Evolutionary conservation across 73 alveolate genomes (phyloP), one percentile per base, ranked within the genome.

Genomic region (Paramecium caudatum): DNA sequence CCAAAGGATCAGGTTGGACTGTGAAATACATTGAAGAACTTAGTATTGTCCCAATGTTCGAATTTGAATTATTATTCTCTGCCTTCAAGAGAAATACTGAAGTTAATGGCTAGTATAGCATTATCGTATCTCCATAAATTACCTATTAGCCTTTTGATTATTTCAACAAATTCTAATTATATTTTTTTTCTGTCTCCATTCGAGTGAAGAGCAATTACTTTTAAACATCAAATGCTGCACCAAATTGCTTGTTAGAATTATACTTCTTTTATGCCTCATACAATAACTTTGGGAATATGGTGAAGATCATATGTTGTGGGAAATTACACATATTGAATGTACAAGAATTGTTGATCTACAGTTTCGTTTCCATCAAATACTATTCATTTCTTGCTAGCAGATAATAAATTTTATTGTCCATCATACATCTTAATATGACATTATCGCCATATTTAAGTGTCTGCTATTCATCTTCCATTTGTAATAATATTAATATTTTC

Each of bases 161-260:
- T 25, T 74, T 39, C 62, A 74, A 37, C 3, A 74, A 43, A 45
- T 37, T 41, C 19, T 74, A 68, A 45, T 74, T 74, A 45, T 74
- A 74, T 45, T 41, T 37, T 74, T 74, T 74, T 43, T 74, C 88
- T 1, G 88, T 74, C 25, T 74, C 88, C 88, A 74, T 74, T 74
- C 88, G 36, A 10, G 62, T 41, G 9, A 39, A 43, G 15, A 41
- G 68, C 12, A 74, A 47, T 74, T 74, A 25, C 12, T 43, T 74
- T 47, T 74, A 43, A 3, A 74, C 21, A 23, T 74, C 88, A 1
- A 27, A 41, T 41, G 62, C 17, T 10, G 88, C 43, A 7, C 88
- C 88, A 27, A 12, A 17, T 7, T 7, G 19, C 12, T 41, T n/a
- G 5, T 74, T 43, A 1, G 62, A 37, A 21, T 37, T 41, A 17